Conservation (phyloP, 2,329 filamentous ascomycete genomes). For the Mycogone perniciosa region DNA sequence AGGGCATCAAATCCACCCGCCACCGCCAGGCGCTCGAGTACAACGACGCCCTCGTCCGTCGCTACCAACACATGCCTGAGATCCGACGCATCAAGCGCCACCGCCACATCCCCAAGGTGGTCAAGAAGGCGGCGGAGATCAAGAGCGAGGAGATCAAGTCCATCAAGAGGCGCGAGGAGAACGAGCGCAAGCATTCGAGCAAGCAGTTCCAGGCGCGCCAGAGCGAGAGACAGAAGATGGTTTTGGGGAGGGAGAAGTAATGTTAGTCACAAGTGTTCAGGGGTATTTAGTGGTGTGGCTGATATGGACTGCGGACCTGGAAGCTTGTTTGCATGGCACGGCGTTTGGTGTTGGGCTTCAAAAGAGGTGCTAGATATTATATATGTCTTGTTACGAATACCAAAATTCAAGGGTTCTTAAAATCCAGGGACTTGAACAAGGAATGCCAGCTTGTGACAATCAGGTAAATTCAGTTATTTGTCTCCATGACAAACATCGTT, state of each 20-base stretch:
- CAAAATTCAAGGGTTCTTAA: neutral
- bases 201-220: constrained; percentile 69
- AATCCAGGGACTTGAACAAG: too few species aligned
- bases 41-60: constrained; percentile 72
- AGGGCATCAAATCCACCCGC: constrained; percentile 76
- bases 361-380: neutral
- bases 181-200: constrained; percentile 84
- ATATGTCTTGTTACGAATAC: neutral
- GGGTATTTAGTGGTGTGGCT: constrained; percentile 4
- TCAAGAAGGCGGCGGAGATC: constrained; percentile 95
- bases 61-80: constrained; percentile 95
- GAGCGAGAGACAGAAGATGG: constrained; percentile 87
- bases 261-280: neutral
- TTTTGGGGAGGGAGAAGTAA: constrained; percentile 60
- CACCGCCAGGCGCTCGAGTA: constrained; percentile 89
- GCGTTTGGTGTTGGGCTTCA: constrained; percentile 20
- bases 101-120: constrained; percentile 81
- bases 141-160: constrained; percentile 82
- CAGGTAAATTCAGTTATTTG: neutral
- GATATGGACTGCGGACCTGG: neutral
- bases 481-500: neutral
- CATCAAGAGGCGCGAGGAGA: constrained; percentile 88
- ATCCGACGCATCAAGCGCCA: constrained; percentile 85
- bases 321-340: constrained; percentile 25
- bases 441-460: too few species aligned